A percentile compares a stretch with the other conserved stretches of the same genome.
phyloP scores from a whole-genome alignment of 148 eudicot genomes.

The Limonium bicolor region DNA sequence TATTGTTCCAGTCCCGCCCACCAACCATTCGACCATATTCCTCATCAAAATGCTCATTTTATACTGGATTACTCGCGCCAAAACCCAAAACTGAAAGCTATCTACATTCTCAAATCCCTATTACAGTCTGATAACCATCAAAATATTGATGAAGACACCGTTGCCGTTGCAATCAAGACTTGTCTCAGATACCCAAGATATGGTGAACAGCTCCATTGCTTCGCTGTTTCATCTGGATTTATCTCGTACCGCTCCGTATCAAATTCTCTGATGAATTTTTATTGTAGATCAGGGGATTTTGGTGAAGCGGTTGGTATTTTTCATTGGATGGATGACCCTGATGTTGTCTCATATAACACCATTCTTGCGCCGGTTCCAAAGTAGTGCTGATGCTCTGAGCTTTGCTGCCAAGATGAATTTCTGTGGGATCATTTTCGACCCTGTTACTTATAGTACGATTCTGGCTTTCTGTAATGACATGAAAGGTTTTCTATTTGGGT shows the following conservation, averaged over 20 bases:
- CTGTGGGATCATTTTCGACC: slow-evolving; percentile 46
- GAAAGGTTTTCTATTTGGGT: slow-evolving; percentile 48
- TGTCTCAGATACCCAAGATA: slow-evolving; percentile 35
- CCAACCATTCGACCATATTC: slow-evolving; percentile 49
- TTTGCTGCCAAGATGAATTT: slow-evolving; percentile 54
- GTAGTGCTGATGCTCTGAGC: slow-evolving; percentile 31
- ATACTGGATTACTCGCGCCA: no score
- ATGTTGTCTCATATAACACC: slow-evolving; percentile 71
- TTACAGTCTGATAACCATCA: slow-evolving; percentile 8
- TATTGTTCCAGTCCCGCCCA: slow-evolving; percentile 27
- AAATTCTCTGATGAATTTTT: slow-evolving; percentile 75
- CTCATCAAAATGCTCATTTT: slow-evolving; percentile 16
- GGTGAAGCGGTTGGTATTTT: slow-evolving; percentile 31
- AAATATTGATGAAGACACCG: slow-evolving; percentile 31
- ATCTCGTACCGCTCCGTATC: slow-evolving; percentile 13
- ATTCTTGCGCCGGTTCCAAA: slow-evolving; percentile 57
- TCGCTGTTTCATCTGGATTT: slow-evolving; percentile 50
- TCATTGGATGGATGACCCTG: slow-evolving; percentile 30
- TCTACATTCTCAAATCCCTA: slow-evolving; percentile 27
- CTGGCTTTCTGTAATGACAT: slow-evolving; percentile 47
- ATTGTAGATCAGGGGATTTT: slow-evolving; percentile 37
- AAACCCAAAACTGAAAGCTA: slow-evolving; percentile 31
- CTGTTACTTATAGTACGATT: slow-evolving; percentile 47
- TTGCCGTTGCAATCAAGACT: slow-evolving; percentile 62
- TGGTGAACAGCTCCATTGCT: slow-evolving; percentile 52